Percentiles rank a stretch among this genome's conserved stretches.
phyloP scores from a whole-genome alignment of 331 rosid genomes.

The Erythrophleum ivorense region DNA sequence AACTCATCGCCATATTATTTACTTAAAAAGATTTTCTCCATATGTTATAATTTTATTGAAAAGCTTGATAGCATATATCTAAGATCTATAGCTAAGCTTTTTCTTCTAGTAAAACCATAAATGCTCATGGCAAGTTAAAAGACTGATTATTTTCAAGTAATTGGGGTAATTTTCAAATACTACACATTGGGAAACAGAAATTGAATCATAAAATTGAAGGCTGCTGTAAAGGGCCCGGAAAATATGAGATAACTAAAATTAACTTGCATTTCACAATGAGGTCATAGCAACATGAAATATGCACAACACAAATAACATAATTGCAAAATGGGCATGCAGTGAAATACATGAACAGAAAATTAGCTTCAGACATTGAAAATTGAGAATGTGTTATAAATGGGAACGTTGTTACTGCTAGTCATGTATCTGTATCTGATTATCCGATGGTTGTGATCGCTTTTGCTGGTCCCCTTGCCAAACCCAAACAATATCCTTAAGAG shows the following conservation, averaged over 20 bases:
- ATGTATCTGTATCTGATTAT: conserved; percentile 23
- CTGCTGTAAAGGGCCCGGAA: neutral
- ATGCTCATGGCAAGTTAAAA: neutral
- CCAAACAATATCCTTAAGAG: conserved; percentile 85
- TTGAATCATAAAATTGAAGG: conserved; percentile 6
- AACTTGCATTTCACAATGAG: neutral
- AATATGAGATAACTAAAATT: conserved; percentile 5
- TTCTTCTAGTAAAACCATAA: neutral
- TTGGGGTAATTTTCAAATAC: neutral
- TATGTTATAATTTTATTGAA: neutral
- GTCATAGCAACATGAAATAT: neutral
- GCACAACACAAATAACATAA: neutral
- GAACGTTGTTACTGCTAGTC: conserved; percentile 36
- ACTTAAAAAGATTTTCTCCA: neutral
- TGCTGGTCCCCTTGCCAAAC: conserved; percentile 77
- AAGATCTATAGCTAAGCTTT: neutral
- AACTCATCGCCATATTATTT: neutral
- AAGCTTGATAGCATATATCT: neutral
- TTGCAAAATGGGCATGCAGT: neutral
- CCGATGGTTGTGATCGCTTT: conserved; percentile 43
- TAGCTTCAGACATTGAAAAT: conserved; percentile 1
- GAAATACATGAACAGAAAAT: neutral
- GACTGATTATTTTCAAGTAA: neutral
- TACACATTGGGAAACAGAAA: conserved; percentile 6
- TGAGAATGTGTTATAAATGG: conserved; percentile 23